A percentile compares a stretch with the other conserved stretches of the same genome.
These are phyloP conservation scores for Pythium rhizo-oryzae DNA, from an alignment of 352 stramenopile species.

Conservation along the genomic window DNA sequence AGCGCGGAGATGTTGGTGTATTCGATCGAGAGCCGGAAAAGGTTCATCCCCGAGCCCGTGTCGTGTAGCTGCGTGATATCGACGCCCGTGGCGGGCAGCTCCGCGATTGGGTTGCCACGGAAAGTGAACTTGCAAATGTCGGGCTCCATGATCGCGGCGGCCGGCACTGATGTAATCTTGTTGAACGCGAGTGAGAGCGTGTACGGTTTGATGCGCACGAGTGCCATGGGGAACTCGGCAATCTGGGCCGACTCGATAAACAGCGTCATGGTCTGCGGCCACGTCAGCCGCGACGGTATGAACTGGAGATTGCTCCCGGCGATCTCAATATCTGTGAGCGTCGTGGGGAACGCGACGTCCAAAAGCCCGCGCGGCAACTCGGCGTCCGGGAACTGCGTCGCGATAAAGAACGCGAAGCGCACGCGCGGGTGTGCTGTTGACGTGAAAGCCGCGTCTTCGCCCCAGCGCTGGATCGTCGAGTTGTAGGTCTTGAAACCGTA, in stretches of 20 bases:
- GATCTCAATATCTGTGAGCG: neutral
- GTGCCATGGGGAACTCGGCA: neutral
- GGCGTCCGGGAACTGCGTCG: neutral
- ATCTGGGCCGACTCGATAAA: neutral
- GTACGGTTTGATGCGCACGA: neutral
- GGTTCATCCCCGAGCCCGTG: too few relatives aligned
- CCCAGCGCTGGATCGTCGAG: neutral
- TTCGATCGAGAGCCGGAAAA: too few relatives aligned
- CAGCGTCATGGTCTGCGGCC: neutral
- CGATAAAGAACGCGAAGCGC: neutral
- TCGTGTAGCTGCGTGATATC: too few relatives aligned
- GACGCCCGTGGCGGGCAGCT: too few relatives aligned
- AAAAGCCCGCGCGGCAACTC: neutral
- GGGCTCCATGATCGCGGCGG: neutral
- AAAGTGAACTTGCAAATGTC: too few relatives aligned
- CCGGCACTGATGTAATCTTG: neutral
- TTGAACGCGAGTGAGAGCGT: conserved; percentile 9
- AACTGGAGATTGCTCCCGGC: neutral
- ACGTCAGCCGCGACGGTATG: neutral
- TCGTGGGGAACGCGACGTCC: neutral
- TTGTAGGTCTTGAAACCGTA: conserved; percentile 23
- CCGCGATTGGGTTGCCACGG: too few relatives aligned
- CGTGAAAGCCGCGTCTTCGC: neutral
- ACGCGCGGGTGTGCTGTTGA: neutral
- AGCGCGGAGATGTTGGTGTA: too few relatives aligned